Evolutionary conservation across 106 monocot genomes (phyloP), one percentile per base, ranked within the genome.

Genomic region (Dioscorea dumetorum): DNA sequence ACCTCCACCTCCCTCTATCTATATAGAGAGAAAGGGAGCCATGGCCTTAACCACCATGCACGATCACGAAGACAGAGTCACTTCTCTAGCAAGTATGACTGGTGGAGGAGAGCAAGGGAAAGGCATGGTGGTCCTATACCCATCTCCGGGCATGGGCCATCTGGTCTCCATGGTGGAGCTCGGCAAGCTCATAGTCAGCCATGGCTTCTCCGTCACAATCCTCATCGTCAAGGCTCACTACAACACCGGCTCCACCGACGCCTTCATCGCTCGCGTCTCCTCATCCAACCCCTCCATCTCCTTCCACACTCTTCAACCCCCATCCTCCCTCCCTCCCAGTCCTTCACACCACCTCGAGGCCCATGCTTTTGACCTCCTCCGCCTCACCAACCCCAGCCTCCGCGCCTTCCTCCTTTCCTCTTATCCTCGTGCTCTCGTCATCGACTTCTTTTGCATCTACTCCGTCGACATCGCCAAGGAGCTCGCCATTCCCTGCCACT

Each of bases 231-330:
- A 54, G 13, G 50, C 76, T 17, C 41, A 61, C n/a, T 70, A 63
- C 76, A 33, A 67, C 33, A 13, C 61, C 18, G 61, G 61, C 16
- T 24, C 67, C n/a, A 61, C 67, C 60, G 60, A 48, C 21, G 9
- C 69, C 22, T 76, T 76, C 69, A 52, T 76, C 63, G 22, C 62
- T 33, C 22, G 51, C 8, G 69, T 62, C 52, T 16, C 62, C 35
- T 16, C 53, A 34, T 12, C 33, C 35, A 21, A 69, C 28, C 69
- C 76, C 0, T 20, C 20, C 35, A 69, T 76, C 68, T 56, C 62
- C 53, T 76, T 76, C 62, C 69, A 63, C 69, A 32, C 14, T 12
- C 69, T 76, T 21, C 68, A 16, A 54, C 54, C 76, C 5, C 53
- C 62, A 10, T 52, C 69, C 15, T 16, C 18, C 14, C 69, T 69